Percentiles rank a stretch among this genome's conserved stretches.
phyloP scores from a whole-genome alignment of 306 rosid genomes.

The Ormosia semicastrata region DNA sequence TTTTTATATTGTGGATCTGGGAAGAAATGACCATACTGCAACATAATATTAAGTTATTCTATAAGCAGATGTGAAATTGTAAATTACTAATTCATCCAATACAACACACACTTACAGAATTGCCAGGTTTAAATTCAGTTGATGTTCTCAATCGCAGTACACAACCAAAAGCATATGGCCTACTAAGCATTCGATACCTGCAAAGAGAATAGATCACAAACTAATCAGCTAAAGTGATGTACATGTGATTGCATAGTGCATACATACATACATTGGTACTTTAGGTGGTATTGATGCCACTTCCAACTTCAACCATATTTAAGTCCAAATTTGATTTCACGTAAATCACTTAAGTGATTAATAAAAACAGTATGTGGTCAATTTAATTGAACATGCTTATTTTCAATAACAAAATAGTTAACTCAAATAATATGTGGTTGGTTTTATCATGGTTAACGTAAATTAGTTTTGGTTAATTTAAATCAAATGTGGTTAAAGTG shows the following conservation, averaged over 20 bases:
- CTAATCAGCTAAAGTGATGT: constrained; percentile 3
- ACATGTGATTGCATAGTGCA: background rate
- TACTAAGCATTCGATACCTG: constrained; percentile 91
- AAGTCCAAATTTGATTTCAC: background rate
- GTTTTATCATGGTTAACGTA: constrained; percentile 1
- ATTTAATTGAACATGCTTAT: background rate
- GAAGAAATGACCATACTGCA: constrained; percentile 99
- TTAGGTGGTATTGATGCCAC: background rate
- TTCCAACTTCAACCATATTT: constrained; percentile 14
- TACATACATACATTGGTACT: background rate
- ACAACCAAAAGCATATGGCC: constrained; percentile 96
- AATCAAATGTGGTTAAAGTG: background rate
- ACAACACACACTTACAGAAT: constrained; percentile 65
- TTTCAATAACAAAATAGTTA: background rate
- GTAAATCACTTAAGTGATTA: constrained; percentile 10
- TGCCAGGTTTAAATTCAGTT: constrained; percentile 79
- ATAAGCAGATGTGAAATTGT: constrained; percentile 21
- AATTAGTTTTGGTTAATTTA: background rate
- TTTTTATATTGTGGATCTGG: constrained; percentile 98
- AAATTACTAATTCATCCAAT: constrained; percentile 20
- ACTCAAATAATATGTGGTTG: background rate
- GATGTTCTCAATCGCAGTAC: constrained; percentile 85
- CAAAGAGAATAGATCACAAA: constrained; percentile 32
- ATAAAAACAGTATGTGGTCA: background rate
- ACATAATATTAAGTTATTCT: constrained; percentile 28